phyloP scores from a whole-genome alignment of 2,329 filamentous ascomycete genomes.

The Botryotinia convoluta region DNA sequence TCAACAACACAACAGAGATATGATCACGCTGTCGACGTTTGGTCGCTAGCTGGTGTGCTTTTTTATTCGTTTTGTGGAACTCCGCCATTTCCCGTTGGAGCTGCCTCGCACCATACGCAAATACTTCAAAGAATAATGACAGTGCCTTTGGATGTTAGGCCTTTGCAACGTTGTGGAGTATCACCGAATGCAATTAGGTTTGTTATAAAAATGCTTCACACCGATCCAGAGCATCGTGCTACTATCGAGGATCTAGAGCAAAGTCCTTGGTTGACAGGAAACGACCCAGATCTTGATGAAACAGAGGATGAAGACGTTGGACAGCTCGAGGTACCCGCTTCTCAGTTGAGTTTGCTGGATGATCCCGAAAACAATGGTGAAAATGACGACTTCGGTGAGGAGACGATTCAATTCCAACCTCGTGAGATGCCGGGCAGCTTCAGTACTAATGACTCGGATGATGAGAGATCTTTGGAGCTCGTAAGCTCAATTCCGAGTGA shows the following conservation, averaged over 20 bases:
- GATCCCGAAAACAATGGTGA: constrained; percentile 20
- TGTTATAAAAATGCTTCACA: constrained; percentile 73
- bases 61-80: constrained; percentile 79
- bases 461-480: constrained; percentile 13
- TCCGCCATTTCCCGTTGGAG: constrained; percentile 79
- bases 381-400: constrained; percentile 27
- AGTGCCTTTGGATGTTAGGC: constrained; percentile 61
- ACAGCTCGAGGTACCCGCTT: constrained; percentile 33
- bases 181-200: constrained; percentile 71
- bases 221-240: constrained; percentile 74
- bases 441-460: constrained; percentile 24
- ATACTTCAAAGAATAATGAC: constrained; percentile 88
- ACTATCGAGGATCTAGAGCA: constrained; percentile 67
- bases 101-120: constrained; percentile 67
- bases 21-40: constrained; percentile 89
- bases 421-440: constrained; percentile 36
- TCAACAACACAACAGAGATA: constrained; percentile 60
- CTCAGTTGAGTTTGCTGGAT: constrained; percentile 35
- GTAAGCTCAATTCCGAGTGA: constrained; percentile 23
- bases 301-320: constrained; percentile 32
- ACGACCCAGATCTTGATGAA: constrained; percentile 29
- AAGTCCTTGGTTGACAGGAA: constrained; percentile 67
- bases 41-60: constrained; percentile 90
- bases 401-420: constrained; percentile 30
- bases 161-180: constrained; percentile 57